Percentiles rank a stretch among this genome's conserved stretches.
These are phyloP conservation scores for Phytophthora lateralis DNA, from an alignment of 352 stramenopile genomes.

Conservation along the genomic window DNA sequence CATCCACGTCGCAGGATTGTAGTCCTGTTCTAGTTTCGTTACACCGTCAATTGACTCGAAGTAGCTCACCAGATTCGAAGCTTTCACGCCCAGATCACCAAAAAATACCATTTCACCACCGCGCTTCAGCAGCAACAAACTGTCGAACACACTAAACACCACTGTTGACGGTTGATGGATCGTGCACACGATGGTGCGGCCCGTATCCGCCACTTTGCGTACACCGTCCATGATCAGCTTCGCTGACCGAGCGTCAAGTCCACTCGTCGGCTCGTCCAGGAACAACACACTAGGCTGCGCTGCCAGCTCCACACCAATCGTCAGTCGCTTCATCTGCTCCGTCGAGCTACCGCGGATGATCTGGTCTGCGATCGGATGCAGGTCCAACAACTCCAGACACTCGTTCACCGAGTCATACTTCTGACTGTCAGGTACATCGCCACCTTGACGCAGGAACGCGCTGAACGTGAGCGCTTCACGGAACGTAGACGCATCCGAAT, in stretches of 20 bases:
- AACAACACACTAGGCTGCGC: slow-evolving; percentile 84
- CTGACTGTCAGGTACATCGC: slow-evolving; percentile 25
- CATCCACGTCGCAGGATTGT: slow-evolving; percentile 92
- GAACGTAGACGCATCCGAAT: slow-evolving; percentile 86
- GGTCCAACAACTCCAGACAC: slow-evolving; percentile 33
- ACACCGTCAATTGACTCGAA: slow-evolving; percentile 59
- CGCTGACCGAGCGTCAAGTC: slow-evolving; percentile 78
- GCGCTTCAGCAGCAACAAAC: slow-evolving; percentile 66
- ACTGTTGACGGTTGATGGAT: slow-evolving; percentile 84
- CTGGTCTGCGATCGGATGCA: slow-evolving; percentile 35
- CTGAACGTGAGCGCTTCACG: slow-evolving; percentile 89
- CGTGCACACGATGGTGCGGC: slow-evolving; percentile 79
- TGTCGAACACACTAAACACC: slow-evolving; percentile 67
- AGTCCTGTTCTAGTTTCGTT: slow-evolving; percentile 43
- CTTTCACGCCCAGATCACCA: slow-evolving; percentile 50
- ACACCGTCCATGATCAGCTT: slow-evolving; percentile 84
- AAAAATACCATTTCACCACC: slow-evolving; percentile 63
- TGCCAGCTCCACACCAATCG: slow-evolving; percentile 70
- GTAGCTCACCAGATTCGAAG: slow-evolving; percentile 44
- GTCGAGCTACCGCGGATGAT: slow-evolving; percentile 42
- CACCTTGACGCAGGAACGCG: slow-evolving; percentile 63
- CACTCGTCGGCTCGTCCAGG: slow-evolving; percentile 72
- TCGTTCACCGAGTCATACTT: slow-evolving; percentile 42
- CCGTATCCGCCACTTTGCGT: slow-evolving; percentile 62
- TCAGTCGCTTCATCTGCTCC: slow-evolving; percentile 54